phyloP scores from a whole-genome alignment of 257 asterid genomes.

The Solanum dulcamara region DNA sequence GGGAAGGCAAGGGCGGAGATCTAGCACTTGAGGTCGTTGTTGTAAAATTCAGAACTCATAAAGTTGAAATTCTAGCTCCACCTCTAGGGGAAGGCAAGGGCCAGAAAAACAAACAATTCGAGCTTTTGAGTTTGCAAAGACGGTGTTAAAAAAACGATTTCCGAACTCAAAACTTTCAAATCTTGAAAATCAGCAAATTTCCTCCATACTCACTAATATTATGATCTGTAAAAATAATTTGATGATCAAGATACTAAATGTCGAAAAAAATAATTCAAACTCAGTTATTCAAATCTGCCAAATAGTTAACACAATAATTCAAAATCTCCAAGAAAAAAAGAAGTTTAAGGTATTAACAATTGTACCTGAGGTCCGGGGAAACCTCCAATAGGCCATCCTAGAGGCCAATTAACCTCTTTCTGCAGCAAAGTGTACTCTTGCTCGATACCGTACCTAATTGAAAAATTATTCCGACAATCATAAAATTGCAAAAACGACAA shows the following conservation, averaged over 20 bases:
- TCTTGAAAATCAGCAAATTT: not conserved
- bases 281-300: not conserved
- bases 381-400: slow-evolving; percentile 96
- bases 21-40: not conserved
- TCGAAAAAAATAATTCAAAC: not conserved
- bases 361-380: slow-evolving; percentile 97
- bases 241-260: not conserved
- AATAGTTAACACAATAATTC: not conserved
- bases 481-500: not conserved
- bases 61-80: not conserved
- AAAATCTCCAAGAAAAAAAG: not conserved
- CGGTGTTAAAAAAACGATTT: not conserved
- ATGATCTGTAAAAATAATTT: not conserved
- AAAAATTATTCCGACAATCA: not conserved
- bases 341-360: not conserved
- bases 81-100: not conserved
- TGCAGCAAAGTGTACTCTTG: slow-evolving; percentile 91
- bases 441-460: slow-evolving; percentile 78
- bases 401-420: slow-evolving; percentile 74
- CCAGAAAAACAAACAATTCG: not conserved
- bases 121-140: not conserved
- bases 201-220: not conserved
- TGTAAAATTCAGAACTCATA: not conserved
- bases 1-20: not conserved
- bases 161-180: not conserved